Conservation (phyloP, 768 basidiomycete species). For the Mycena indigotica region DNA sequence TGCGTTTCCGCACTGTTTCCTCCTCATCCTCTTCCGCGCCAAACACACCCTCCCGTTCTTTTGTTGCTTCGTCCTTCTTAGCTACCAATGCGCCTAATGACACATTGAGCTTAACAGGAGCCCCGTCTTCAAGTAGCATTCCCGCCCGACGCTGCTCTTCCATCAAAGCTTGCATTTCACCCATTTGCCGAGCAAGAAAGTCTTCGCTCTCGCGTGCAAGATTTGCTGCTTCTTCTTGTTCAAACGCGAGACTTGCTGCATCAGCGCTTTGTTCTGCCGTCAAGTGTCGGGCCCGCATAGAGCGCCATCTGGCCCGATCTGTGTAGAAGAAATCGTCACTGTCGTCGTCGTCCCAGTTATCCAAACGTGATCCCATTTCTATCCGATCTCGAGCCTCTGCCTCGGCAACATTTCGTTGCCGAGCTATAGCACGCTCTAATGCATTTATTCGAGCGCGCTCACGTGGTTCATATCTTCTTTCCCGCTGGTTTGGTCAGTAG, state of each 20-base stretch:
- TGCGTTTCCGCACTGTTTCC: conserved; percentile 79
- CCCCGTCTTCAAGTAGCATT: conserved; percentile 87
- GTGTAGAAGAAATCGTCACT: conserved; percentile 92
- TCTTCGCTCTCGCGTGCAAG: conserved; percentile 89
- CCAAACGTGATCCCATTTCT: conserved; percentile 79
- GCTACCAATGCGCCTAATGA: conserved; percentile 57
- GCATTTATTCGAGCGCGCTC: conserved; percentile 81
- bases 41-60: conserved; percentile 66
- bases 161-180: conserved; percentile 90
- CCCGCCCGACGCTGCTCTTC: conserved; percentile 91
- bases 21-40: conserved; percentile 87
- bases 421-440: conserved; percentile 73
- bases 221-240: conserved; percentile 85
- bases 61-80: conserved; percentile 46
- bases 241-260: conserved; percentile 76
- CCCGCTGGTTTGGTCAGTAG: conserved; percentile 57
- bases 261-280: conserved; percentile 83
- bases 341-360: conserved; percentile 91
- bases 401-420: conserved; percentile 71
- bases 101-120: conserved; percentile 85
- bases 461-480: conserved; percentile 89
- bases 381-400: conserved; percentile 78
- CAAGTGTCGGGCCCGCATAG: conserved; percentile 68
- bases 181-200: conserved; percentile 93
- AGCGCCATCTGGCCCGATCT: conserved; percentile 90